Conservation (phyloP, 495 filamentous ascomycete genomes). For the Platismatia glauca region DNA sequence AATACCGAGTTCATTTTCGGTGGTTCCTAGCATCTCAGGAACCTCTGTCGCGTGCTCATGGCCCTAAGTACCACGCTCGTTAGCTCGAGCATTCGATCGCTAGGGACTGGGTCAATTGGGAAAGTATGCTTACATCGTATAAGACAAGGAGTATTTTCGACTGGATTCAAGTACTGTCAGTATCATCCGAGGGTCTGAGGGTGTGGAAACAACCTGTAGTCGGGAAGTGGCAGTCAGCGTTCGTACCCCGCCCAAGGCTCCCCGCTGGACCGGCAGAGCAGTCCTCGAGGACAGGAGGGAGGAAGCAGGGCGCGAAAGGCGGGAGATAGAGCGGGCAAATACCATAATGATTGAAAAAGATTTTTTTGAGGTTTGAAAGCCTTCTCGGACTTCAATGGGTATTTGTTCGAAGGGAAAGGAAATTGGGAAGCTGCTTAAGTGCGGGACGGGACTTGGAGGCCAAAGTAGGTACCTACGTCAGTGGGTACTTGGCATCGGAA, state of each 20-base stretch:
- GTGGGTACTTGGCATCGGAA: too few relatives aligned
- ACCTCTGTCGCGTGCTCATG: slow-evolving; percentile 63
- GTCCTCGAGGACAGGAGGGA: slow-evolving; percentile 41
- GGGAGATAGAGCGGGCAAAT: slow-evolving; percentile 54
- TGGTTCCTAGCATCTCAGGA: slow-evolving; percentile 82
- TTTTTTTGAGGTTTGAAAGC: neutral
- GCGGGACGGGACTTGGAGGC: neutral
- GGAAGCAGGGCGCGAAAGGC: slow-evolving; percentile 50
- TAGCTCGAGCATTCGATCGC: neutral
- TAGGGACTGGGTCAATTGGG: neutral
- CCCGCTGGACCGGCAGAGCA: slow-evolving; percentile 23
- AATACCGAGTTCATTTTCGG: slow-evolving; percentile 94
- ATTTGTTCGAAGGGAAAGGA: neutral
- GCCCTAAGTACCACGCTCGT: slow-evolving; percentile 40
- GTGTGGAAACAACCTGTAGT: slow-evolving; percentile 22
- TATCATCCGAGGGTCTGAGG: slow-evolving; percentile 15
- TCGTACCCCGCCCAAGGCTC: slow-evolving; percentile 33
- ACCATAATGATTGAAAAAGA: slow-evolving; percentile 49
- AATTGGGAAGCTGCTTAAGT: neutral
- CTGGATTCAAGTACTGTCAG: slow-evolving; percentile 54
- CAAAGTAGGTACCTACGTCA: too few relatives aligned
- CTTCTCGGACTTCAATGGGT: slow-evolving; percentile 1
- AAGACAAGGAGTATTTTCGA: slow-evolving; percentile 67
- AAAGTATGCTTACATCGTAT: slow-evolving; percentile 54
- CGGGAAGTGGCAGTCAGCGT: slow-evolving; percentile 31